Conservation (phyloP, 1,139 yeast genomes). For the Taphrina confusa region DNA sequence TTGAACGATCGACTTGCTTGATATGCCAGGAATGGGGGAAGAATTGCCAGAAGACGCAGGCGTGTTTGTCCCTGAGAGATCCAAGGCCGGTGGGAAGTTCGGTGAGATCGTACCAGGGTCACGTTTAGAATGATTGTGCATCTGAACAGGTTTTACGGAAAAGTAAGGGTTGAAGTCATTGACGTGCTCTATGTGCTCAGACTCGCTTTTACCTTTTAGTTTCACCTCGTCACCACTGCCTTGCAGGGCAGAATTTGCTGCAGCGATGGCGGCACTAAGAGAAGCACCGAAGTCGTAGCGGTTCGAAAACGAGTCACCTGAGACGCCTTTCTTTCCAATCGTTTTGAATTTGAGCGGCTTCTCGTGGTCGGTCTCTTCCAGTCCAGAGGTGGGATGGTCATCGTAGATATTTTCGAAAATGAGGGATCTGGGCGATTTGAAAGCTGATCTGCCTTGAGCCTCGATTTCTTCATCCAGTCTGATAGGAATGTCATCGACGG, state of each 20-base stretch:
- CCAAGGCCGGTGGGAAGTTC: slow-evolving; percentile 23
- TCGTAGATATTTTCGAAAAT: slow-evolving; percentile 32
- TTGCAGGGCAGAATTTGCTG: slow-evolving; percentile 27
- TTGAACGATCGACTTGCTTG: background rate
- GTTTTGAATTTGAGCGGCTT: slow-evolving; percentile 13
- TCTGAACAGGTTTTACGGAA: slow-evolving; percentile 3
- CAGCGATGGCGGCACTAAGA: slow-evolving; percentile 35
- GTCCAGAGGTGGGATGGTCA: slow-evolving; percentile 11
- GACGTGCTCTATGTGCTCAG: slow-evolving; percentile 8
- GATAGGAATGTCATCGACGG: slow-evolving; percentile 25
- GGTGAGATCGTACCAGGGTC: slow-evolving; percentile 27
- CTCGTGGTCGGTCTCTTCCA: slow-evolving; percentile 19
- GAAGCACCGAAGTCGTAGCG: slow-evolving; percentile 36
- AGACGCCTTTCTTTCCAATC: background rate
- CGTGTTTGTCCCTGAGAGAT: slow-evolving; percentile 6
- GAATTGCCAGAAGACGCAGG: slow-evolving; percentile 29
- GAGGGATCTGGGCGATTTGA: slow-evolving; percentile 29
- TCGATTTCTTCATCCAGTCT: slow-evolving; percentile 4
- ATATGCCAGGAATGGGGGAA: slow-evolving; percentile 26
- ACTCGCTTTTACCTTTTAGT: background rate
- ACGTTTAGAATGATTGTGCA: background rate
- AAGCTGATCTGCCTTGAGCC: background rate
- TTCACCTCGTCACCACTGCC: slow-evolving; percentile 28
- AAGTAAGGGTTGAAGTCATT: slow-evolving; percentile 24
- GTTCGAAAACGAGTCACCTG: slow-evolving; percentile 30